phyloP scores from a whole-genome alignment of 257 asterid species.

The Rauvolfia tetraphylla region DNA sequence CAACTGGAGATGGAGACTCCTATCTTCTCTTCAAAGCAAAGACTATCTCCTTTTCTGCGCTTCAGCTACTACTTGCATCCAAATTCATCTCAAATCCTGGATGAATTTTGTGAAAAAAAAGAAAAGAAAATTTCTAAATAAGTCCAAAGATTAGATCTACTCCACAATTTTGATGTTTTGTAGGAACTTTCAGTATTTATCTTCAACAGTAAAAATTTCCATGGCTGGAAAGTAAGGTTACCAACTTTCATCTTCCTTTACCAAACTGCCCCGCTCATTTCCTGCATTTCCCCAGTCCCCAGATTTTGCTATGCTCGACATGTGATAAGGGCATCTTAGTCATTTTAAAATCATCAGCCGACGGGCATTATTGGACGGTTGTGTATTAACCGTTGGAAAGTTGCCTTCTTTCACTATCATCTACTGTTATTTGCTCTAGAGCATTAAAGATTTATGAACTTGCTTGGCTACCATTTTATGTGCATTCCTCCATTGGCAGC shows the following conservation, averaged over 20 bases:
- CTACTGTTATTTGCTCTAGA: constrained; percentile 26
- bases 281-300: neutral
- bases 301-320: neutral
- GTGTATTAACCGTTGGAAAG: constrained; percentile 41
- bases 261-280: constrained; percentile 26
- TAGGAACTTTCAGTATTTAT: constrained; percentile 18
- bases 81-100: constrained; percentile 11
- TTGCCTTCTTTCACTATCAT: constrained; percentile 51
- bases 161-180: constrained; percentile 14
- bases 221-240: constrained; percentile 48
- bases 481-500: constrained; percentile 18
- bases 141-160: constrained; percentile 27
- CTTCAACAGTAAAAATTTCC: constrained; percentile 13
- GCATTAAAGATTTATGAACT: constrained; percentile 26
- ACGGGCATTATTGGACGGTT: constrained; percentile 39
- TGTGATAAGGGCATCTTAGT: constrained; percentile 36
- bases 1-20: constrained; percentile 49
- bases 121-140: neutral
- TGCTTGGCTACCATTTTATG: constrained; percentile 12
- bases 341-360: constrained; percentile 21
- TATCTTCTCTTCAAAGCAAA: constrained; percentile 76
- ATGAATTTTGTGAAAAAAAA: neutral
- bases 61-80: constrained; percentile 3
- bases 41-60: constrained; percentile 45
- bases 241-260: constrained; percentile 24